These are phyloP conservation scores for Tarenaya hassleriana DNA, from an alignment of 345 rosid species.

Conservation along the genomic window DNA sequence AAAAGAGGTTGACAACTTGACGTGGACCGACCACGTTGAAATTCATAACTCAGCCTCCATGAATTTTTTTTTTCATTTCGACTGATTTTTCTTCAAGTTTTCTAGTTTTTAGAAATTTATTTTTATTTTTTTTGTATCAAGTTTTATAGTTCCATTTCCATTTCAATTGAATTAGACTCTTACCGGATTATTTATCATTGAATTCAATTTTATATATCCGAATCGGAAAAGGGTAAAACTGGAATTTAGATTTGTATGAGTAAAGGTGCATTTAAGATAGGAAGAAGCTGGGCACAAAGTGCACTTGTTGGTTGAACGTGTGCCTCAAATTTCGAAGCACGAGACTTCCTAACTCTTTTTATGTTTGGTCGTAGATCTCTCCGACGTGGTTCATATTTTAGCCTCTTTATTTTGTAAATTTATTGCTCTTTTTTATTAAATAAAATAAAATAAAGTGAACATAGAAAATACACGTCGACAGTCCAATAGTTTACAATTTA, in stretches of 20 bases:
- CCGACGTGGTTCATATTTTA: constrained; percentile 46
- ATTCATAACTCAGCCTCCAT: too few relatives aligned
- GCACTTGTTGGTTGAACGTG: constrained; percentile 41
- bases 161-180: too few relatives aligned
- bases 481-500: constrained; percentile 12
- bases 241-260: too few relatives aligned
- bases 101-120: too few relatives aligned
- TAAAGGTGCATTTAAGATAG: constrained; percentile 21
- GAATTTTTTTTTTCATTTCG: too few relatives aligned
- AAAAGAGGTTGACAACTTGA: too few relatives aligned
- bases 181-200: too few relatives aligned
- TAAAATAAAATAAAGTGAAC: constrained; percentile 22
- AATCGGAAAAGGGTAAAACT: too few relatives aligned
- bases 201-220: too few relatives aligned
- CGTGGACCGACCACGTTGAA: not conserved
- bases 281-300: constrained; percentile 19
- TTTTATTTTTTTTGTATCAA: too few relatives aligned
- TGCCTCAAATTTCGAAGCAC: constrained; percentile 37
- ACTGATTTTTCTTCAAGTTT: too few relatives aligned
- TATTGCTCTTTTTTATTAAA: constrained; percentile 11
- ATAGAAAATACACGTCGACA: constrained; percentile 28
- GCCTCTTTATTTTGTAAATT: constrained; percentile 32
- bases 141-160: too few relatives aligned
- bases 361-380: constrained; percentile 31
- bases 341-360: constrained; percentile 10